phyloP scores from a whole-genome alignment of 2,329 filamentous ascomycete species.

The Monosporascus sp. region DNA sequence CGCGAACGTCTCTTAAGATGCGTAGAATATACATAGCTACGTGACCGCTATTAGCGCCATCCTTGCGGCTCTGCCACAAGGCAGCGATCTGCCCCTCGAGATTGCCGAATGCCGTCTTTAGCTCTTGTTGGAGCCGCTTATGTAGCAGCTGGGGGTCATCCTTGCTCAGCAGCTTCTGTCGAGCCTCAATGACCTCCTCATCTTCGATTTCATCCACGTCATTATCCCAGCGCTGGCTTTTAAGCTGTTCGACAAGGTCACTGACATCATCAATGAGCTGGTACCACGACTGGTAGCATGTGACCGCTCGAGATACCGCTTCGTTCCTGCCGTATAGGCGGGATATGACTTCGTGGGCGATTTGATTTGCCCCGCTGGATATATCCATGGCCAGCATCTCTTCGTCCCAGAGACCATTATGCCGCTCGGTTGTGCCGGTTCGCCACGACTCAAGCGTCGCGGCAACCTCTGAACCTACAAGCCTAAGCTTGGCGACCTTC shows the following conservation, averaged over 20 bases:
- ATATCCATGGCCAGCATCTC: conserved; percentile 61
- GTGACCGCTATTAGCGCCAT: conserved; percentile 42
- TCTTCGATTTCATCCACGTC: conserved; percentile 70
- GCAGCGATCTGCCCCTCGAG: conserved; percentile 51
- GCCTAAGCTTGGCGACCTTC: conserved; percentile 58
- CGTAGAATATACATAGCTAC: conserved; percentile 65
- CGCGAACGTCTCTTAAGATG: conserved; percentile 67
- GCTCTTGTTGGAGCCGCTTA: conserved; percentile 49
- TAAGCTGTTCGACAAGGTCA: conserved; percentile 58
- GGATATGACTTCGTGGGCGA: conserved; percentile 64
- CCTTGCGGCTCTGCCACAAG: conserved; percentile 43
- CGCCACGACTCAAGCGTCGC: conserved; percentile 57
- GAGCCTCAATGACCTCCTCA: conserved; percentile 61
- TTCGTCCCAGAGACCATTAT: conserved; percentile 61
- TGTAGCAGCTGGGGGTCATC: conserved; percentile 64
- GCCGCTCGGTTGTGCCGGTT: conserved; percentile 42
- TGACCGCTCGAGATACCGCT: conserved; percentile 55
- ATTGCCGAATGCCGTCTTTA: conserved; percentile 51
- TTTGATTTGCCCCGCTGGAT: conserved; percentile 56
- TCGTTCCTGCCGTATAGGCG: conserved; percentile 68
- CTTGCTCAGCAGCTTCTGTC: conserved; percentile 62
- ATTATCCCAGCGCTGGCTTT: conserved; percentile 68
- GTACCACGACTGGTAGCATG: conserved; percentile 67
- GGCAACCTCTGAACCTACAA: conserved; percentile 60
- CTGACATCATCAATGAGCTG: conserved; percentile 64